These are phyloP conservation scores for Trypanosoma scelopori DNA, from an alignment of 208 protist species.

Conservation along the genomic window DNA sequence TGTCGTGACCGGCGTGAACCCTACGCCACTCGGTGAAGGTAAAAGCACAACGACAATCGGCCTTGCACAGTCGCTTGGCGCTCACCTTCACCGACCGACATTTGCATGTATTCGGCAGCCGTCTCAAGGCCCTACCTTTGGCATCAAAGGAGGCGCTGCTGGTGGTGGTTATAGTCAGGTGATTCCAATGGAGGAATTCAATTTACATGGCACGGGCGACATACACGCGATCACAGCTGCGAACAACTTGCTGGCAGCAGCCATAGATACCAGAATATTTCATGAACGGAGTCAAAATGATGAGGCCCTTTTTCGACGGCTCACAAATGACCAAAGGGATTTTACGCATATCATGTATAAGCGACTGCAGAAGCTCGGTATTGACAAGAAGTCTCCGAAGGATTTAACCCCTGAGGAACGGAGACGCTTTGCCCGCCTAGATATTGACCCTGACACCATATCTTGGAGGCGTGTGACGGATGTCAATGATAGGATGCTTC, in stretches of 20 bases:
- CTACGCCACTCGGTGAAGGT: slow-evolving; percentile 95
- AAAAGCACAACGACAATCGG: slow-evolving; percentile 98
- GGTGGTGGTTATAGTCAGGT: slow-evolving; percentile 98
- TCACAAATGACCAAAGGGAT: slow-evolving; percentile 66
- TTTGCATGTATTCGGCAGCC: slow-evolving; percentile 98
- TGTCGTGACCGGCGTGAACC: slow-evolving; percentile 94
- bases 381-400: slow-evolving; percentile 90
- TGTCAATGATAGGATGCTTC: slow-evolving; percentile 96
- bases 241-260: slow-evolving; percentile 96
- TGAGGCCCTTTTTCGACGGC: slow-evolving; percentile 81
- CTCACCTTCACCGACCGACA: slow-evolving; percentile 90
- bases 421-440: slow-evolving; percentile 91
- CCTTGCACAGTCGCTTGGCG: slow-evolving; percentile 96
- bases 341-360: slow-evolving; percentile 93
- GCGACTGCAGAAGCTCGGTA: slow-evolving; percentile 92
- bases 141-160: slow-evolving; percentile 97
- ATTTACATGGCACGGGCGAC: slow-evolving; percentile 98
- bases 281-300: slow-evolving; percentile 95
- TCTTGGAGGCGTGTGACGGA: slow-evolving; percentile 97
- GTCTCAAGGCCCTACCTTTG: slow-evolving; percentile 96
- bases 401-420: slow-evolving; percentile 90
- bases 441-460: slow-evolving; percentile 96
- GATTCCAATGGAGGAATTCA: slow-evolving; percentile 98
- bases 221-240: slow-evolving; percentile 98
- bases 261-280: slow-evolving; percentile 97